A percentile compares a stretch with the other conserved stretches of the same genome.
phyloP scores from a whole-genome alignment of 2,329 filamentous ascomycete genomes.

The Aspergillus quadricinctus region DNA sequence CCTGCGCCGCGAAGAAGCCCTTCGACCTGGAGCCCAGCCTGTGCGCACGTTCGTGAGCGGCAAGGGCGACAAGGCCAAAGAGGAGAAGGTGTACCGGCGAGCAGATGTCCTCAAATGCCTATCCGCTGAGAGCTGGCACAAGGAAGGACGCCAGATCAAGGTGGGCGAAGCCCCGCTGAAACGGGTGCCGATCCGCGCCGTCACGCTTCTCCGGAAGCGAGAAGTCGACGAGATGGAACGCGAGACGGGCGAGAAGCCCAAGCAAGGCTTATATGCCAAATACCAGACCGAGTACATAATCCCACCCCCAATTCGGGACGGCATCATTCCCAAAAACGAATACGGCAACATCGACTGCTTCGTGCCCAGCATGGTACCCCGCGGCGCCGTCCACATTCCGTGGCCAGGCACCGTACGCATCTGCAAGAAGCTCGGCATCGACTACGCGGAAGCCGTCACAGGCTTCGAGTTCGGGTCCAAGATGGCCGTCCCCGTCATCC shows the following conservation, averaged over 20 bases:
- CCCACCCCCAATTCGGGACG: slow-evolving; percentile 76
- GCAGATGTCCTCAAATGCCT: slow-evolving; percentile 80
- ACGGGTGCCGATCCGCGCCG: slow-evolving; percentile 81
- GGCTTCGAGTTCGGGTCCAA: slow-evolving; percentile 96
- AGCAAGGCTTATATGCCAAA: slow-evolving; percentile 78
- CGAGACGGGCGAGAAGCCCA: slow-evolving; percentile 72
- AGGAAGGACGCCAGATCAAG: slow-evolving; percentile 77
- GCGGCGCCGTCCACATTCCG: slow-evolving; percentile 78
- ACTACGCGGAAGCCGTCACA: slow-evolving; percentile 90
- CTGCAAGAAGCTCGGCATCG: slow-evolving; percentile 77
- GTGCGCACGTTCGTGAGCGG: slow-evolving; percentile 71
- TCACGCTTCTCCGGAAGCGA: slow-evolving; percentile 78
- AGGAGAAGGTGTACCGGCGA: slow-evolving; percentile 76
- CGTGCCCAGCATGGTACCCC: slow-evolving; percentile 85
- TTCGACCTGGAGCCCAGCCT: slow-evolving; percentile 63
- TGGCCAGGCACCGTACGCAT: slow-evolving; percentile 71
- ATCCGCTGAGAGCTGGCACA: slow-evolving; percentile 95
- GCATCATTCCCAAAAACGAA: slow-evolving; percentile 85
- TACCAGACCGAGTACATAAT: slow-evolving; percentile 96
- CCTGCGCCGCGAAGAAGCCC: slow-evolving; percentile 84
- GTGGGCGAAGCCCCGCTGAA: slow-evolving; percentile 73
- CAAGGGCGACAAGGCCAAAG: slow-evolving; percentile 67
- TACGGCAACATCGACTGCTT: slow-evolving; percentile 98
- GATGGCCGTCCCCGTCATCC: slow-evolving; percentile 87
- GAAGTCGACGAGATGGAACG: slow-evolving; percentile 84